Base-by-base conservation (phyloP, 331 rosid genomes). In the Stylosanthes scabra region DNA sequence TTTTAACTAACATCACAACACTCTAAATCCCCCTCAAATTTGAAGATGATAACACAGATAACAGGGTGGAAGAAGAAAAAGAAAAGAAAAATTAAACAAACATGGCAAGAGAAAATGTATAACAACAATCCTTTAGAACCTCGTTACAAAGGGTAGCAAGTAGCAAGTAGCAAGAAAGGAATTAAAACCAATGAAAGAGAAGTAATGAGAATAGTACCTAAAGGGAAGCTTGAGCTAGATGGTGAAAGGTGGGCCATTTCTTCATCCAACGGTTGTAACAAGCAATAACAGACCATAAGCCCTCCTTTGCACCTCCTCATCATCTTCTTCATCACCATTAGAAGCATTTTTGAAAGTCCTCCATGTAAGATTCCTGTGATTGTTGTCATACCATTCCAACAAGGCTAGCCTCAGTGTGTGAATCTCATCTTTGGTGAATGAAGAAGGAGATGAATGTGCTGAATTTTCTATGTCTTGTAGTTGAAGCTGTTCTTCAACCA, bases 311-410 rank as follows among this genome's bases (percentile, higher is more conserved):
- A 76, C 71, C 50, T 59, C 72, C 20, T 31, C 37, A 31, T 31
- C 37, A 3, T 31, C 37, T 31, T 31, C 37, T 31, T 54, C 81
- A 51, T 75, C 65, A 3, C 44, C 28, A 3, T 40, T n/a, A n/a
- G 11, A 11, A 46, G 15, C 63, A 46, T 51, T 27, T 11, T 82
- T 61, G 58, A 54, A 58, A 52, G 68, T 80, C 71, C 92, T 83
- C 98, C 98, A 93, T 6, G 98, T 97, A 1, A 93, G 97, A 49
- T 91, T 94, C 81, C 98, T 82, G 6, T 72, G 85, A 69, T 88
- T 86, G 34, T 51, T 79, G 74, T 84, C 88, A 76, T 93, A 93
- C 98, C 98, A 93, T 2, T 79, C 85, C 82, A 93, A 71, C 11
- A 93, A 75, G 37, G 83, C 62, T 5, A 51, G 69, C 70, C 97